Conservation (phyloP, 495 filamentous ascomycete genomes). For the Neurospora sp. region DNA sequence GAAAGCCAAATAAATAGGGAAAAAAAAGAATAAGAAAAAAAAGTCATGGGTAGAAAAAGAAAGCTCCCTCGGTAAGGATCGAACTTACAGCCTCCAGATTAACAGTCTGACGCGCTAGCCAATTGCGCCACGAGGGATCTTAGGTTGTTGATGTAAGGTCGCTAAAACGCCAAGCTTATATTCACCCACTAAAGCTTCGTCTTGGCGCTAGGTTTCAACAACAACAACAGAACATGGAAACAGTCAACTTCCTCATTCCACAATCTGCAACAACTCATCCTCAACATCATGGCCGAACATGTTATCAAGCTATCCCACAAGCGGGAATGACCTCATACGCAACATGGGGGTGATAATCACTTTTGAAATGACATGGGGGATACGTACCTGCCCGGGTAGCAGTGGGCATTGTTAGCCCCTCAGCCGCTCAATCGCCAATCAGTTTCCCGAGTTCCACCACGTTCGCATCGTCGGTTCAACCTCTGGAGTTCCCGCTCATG, state of each 20-base stretch:
- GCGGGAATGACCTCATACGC: too few species aligned
- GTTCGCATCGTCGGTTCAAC: not conserved
- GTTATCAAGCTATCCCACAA: too few species aligned
- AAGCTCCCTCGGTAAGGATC: not conserved
- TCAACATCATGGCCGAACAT: too few species aligned
- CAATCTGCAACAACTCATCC: too few species aligned
- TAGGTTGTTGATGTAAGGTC: not conserved
- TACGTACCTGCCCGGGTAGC: not conserved
- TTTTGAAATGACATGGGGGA: not conserved
- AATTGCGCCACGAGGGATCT: not conserved
- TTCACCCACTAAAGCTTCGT: not conserved
- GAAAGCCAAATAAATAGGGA: not conserved
- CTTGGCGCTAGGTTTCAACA: not conserved
- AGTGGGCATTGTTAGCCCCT: not conserved
- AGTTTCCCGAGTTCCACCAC: not conserved
- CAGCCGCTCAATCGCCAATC: constrained; percentile 1
- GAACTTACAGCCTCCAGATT: not conserved
- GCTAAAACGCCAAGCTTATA: not conserved
- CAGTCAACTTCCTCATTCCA: too few species aligned
- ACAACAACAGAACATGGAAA: too few species aligned
- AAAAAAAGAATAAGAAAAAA: not conserved
- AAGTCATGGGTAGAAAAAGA: not conserved
- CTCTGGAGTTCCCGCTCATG: not conserved
- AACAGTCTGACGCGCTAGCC: not conserved
- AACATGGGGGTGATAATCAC: too few species aligned